Evolutionary conservation across 106 monocot species (phyloP).

Genomic region (Triglochin maritima): DNA sequence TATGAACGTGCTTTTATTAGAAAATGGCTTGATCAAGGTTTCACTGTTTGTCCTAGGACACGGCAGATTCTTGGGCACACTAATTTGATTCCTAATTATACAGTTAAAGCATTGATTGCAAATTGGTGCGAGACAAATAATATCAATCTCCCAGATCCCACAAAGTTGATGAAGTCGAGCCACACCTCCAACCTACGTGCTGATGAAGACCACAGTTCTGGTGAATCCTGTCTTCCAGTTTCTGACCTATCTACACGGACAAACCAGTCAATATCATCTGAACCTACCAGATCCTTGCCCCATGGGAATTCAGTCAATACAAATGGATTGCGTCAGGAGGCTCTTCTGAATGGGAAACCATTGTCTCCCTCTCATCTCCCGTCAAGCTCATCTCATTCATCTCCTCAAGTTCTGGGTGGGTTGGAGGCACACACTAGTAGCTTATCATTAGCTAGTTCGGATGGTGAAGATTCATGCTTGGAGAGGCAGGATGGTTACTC

Average conservation of each 20-base stretch:
- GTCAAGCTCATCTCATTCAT: constrained; percentile 2
- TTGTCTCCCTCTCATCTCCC: not conserved
- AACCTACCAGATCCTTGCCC: constrained; percentile 10
- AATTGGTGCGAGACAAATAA: constrained; percentile 92
- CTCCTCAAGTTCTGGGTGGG: constrained; percentile 23
- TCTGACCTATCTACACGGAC: constrained; percentile 14
- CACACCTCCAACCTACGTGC: constrained; percentile 22
- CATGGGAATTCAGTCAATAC: constrained; percentile 15
- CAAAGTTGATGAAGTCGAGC: constrained; percentile 34
- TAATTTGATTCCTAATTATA: constrained; percentile 93
- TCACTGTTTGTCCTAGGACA: constrained; percentile 85
- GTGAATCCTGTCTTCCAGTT: constrained; percentile 13
- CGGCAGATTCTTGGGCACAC: constrained; percentile 63
- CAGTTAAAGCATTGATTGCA: constrained; percentile 87
- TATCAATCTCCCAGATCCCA: constrained; percentile 71
- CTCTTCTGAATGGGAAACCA: not conserved
- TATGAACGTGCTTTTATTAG: constrained; percentile 80
- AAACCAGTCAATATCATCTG: constrained; percentile 23
- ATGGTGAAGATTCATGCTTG: constrained; percentile 14
- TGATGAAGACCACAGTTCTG: constrained; percentile 17
- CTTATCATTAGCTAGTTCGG: constrained; percentile 15
- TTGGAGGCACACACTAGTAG: constrained; percentile 21
- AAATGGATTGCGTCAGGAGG: constrained; percentile 32
- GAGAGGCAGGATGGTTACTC: constrained; percentile 22
- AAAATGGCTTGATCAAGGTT: constrained; percentile 87